A percentile compares a stretch with the other conserved stretches of the same genome.
Conservation (phyloP, 1,284 basidiomycete genomes). For the Fomitopsis betulina region DNA sequence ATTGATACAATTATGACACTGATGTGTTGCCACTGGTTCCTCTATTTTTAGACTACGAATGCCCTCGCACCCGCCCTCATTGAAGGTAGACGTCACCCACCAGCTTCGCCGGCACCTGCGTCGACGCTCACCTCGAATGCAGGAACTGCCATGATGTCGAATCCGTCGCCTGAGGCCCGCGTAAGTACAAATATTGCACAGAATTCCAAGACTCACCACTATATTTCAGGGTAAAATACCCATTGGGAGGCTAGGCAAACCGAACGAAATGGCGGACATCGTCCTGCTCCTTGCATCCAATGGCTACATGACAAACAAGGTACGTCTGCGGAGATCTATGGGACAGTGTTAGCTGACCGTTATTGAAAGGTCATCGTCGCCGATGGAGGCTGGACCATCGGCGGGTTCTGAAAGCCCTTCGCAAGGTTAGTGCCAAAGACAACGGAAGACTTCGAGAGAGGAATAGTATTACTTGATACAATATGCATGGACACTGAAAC, state of each 20-base stretch:
- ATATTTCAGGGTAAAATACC: slow-evolving; percentile 39
- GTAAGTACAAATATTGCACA: slow-evolving; percentile 6
- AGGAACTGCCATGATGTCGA: slow-evolving; percentile 46
- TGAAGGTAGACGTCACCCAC: slow-evolving; percentile 28
- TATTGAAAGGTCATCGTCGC: slow-evolving; percentile 22
- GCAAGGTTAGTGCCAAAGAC: neutral
- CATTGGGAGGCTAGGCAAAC: slow-evolving; percentile 44
- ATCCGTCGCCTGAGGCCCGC: slow-evolving; percentile 29
- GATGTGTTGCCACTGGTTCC: neutral
- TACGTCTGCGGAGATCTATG: slow-evolving; percentile 13
- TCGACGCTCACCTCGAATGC: slow-evolving; percentile 3
- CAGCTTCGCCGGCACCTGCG: neutral
- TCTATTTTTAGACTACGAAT: slow-evolving; percentile 40
- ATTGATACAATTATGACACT: neutral
- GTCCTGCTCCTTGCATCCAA: slow-evolving; percentile 46
- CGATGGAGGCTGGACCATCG: slow-evolving; percentile 27
- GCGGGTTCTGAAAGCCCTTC: slow-evolving; percentile 14
- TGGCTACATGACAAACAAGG: slow-evolving; percentile 55
- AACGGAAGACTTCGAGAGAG: neutral
- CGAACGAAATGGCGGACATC: slow-evolving; percentile 46
- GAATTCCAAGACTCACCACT: neutral
- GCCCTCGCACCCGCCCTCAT: slow-evolving; percentile 50
- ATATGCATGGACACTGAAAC: slow-evolving; percentile 5
- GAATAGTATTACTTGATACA: slow-evolving; percentile 4
- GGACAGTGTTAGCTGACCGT: neutral